A percentile compares a stretch with the other conserved stretches of the same genome.
These are phyloP conservation scores for Saccharum hybrid DNA, from an alignment of 202 grass and related monocot genomes.

Conservation along the genomic window DNA sequence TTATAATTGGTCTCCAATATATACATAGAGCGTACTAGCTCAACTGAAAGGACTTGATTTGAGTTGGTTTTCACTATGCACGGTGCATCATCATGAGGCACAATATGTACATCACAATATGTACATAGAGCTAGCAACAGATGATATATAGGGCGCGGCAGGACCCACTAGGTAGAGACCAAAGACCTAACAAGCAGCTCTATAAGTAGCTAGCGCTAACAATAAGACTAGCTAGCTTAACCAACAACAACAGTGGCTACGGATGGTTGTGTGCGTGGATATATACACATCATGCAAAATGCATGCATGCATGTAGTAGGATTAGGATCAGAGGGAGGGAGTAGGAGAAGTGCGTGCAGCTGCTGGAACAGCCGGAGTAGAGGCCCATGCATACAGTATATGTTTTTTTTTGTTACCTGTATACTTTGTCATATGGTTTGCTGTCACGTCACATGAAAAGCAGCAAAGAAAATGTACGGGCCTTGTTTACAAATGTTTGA, in stretches of 20 bases:
- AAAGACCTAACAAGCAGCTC: constrained; percentile 39
- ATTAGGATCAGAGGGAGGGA: constrained; percentile 24
- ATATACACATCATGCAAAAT: constrained; percentile 15
- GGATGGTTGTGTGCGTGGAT: constrained; percentile 35
- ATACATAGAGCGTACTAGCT: neutral
- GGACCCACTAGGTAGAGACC: constrained; percentile 40
- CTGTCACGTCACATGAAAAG: constrained; percentile 16
- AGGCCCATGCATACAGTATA: constrained; percentile 30
- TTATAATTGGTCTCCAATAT: neutral
- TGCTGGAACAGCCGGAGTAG: constrained; percentile 37
- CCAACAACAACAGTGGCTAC: constrained; percentile 39
- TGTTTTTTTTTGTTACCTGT: constrained; percentile 24
- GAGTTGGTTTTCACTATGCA: constrained; percentile 36
- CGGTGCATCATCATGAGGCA: constrained; percentile 40
- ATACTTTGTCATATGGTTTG: constrained; percentile 25
- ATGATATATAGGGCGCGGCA: neutral
- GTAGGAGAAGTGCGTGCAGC: constrained; percentile 32
- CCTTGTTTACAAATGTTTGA: too few species aligned
- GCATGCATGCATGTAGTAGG: neutral
- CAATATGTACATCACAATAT: too few species aligned
- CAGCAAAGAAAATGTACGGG: neutral
- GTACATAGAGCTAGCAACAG: neutral
- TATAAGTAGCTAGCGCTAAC: neutral
- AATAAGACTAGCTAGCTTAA: constrained; percentile 41
- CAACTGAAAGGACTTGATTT: constrained; percentile 37